Evolutionary conservation across 2,329 filamentous ascomycete genomes (phyloP).

Genomic region (Beauveria varroae): DNA sequence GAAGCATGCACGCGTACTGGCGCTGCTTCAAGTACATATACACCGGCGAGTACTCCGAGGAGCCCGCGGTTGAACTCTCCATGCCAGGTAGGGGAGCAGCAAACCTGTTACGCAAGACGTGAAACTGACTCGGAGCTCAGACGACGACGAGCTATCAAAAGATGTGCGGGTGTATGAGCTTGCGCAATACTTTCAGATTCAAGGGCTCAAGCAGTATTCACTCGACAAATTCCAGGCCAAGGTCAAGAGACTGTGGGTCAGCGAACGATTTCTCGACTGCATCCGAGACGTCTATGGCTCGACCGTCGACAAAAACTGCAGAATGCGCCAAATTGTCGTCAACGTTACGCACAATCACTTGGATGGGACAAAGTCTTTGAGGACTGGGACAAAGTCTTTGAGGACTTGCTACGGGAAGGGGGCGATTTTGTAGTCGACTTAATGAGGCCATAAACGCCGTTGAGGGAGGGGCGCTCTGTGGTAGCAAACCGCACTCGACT

Average conservation of each 20-base stretch:
- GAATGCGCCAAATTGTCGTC: neutral
- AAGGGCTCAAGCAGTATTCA: neutral
- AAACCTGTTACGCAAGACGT: neutral
- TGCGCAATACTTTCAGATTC: neutral
- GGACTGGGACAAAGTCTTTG: neutral
- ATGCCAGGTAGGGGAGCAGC: neutral
- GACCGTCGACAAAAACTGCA: neutral
- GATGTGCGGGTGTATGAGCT: neutral
- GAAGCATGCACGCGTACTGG: conserved; percentile 13
- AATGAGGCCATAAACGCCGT: neutral
- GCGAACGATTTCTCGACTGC: neutral
- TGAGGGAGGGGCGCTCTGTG: neutral
- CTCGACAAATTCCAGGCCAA: neutral
- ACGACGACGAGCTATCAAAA: neutral
- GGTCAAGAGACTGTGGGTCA: neutral
- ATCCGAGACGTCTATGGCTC: neutral
- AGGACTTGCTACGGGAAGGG: neutral
- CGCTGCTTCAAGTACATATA: conserved; percentile 12
- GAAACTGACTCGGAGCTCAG: neutral
- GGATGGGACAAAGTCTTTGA: too few relatives aligned
- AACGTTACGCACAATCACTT: neutral
- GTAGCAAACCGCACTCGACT: too few relatives aligned
- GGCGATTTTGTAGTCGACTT: conserved; percentile 1
- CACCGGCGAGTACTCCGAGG: conserved; percentile 5
- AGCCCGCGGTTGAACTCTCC: neutral